Base-by-base conservation (phyloP, 805 yeast genomes). In the Sugiyamaella marilandica region DNA sequence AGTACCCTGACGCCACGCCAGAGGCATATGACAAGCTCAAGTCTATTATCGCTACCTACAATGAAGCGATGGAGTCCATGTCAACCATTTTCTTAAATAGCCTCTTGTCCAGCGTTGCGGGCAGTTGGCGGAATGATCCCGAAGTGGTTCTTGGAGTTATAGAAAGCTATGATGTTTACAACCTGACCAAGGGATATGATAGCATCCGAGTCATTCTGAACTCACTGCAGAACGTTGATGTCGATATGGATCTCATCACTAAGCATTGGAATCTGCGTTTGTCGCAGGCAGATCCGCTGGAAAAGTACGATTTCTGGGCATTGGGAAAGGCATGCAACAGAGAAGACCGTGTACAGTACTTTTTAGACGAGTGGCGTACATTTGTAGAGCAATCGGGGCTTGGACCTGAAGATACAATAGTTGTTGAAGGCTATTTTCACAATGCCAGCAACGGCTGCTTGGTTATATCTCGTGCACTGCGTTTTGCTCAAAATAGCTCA, bases 71-170 rank as follows among this genome's bases (percentile, higher is more conserved):
- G 62, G 73, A 78, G 19, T 75, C 84, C 52, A 92, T 87, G 66
- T 92, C 86, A 66, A 84, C 51, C n/a, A 16, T 87, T n/a, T 86
- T 88, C 63, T 78, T 88, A 67, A 88, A 87, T 67, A 86, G 87
- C 41, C 74, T 87, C 50, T 74, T 87, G 53, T 79, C 87, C 39
- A 83, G 82, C 63, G 77, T 81, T 58, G 35, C 50, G 24, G 36
- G 45, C 1, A 79, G 80, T 32, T 70, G 74, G 55, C 87, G 95
- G 95, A 77, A 77, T 50, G 84, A 83, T 64, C 74, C 81, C 55
- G 71, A 73, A n/a, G 82, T 84, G 10, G 78, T 84, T 53, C 81
- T 83, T 59, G 83, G 81, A 56, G 73, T 87, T 53, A 74, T 84
- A 34, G 76, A 77, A 44, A 80, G 83, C 53, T 87, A 83, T 62